Base-by-base conservation (phyloP, 306 rosid species). In the Gastrolobium villosum region DNA sequence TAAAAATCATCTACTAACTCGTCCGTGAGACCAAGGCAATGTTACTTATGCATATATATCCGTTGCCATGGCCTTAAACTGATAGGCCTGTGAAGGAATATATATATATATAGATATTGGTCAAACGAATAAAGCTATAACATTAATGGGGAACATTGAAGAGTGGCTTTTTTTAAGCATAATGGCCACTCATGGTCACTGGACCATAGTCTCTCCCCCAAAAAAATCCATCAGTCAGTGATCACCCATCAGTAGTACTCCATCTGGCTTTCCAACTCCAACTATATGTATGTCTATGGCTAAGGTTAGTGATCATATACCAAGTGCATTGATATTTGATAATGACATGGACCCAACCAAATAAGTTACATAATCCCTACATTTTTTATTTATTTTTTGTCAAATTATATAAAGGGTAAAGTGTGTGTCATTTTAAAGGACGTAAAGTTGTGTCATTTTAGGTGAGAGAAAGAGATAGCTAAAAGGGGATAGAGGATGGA, bases 341-440 rank as follows among this genome's bases (percentile, higher is more conserved):
- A 11, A 65, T 10, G 54, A 62, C 54, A 32, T 65, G 53, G 79
- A 72, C 75, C 62, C 69, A 53, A 64, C 80, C 80, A 73, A 43
- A 7, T 41, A 48, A 64, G 7, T 13, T 8, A 5, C 15, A 43
- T 10, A 66, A 10, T 50, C 67, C 60, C 75, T 26, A 70, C 64
- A 63, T 7, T 11, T 40, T n/a, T 50, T 49, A 63, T 7, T 11
- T 40, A 7, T 50, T 31, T 56, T 43, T n/a, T 8, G 48, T 63
- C 71, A 48, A 62, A 3, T 63, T 64, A n/a, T 14, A 20, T 40
- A 28, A 76, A 76, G n/a, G n/a, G n/a, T n/a, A n/a, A n/a, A n/a
- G n/a, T n/a, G n/a, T n/a, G n/a, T n/a, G n/a, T n/a, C n/a, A n/a
- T n/a, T n/a, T n/a, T n/a, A n/a, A n/a, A n/a, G n/a, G n/a, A n/a